Evolutionary conservation across 176 grass and related monocot genomes (phyloP).

Genomic region (Zoysia pacifica): DNA sequence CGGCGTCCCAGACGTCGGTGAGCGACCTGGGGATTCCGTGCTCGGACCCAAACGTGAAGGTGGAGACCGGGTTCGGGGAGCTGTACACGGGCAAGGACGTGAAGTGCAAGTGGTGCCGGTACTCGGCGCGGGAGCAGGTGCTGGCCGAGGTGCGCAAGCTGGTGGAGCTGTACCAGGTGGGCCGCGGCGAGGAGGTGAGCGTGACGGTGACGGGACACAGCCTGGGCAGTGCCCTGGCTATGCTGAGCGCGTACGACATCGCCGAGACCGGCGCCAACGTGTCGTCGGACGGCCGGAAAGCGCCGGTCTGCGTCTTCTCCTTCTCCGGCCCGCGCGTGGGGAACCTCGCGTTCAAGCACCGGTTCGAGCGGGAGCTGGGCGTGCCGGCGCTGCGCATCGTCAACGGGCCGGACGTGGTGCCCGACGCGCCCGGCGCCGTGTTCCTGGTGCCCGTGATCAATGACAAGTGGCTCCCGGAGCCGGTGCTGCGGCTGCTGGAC

Average conservation of each 20-base stretch:
- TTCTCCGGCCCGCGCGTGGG: slow-evolving; percentile 74
- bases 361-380: slow-evolving; percentile 55
- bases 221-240: slow-evolving; percentile 64
- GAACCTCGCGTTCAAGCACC: slow-evolving; percentile 48
- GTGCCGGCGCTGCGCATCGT: slow-evolving; percentile 54
- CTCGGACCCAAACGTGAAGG: slow-evolving; percentile 52
- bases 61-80: slow-evolving; percentile 53
- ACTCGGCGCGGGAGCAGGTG: slow-evolving; percentile 70
- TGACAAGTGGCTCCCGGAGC: slow-evolving; percentile 34
- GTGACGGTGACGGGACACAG: slow-evolving; percentile 75
- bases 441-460: slow-evolving; percentile 35
- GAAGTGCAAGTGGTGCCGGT: slow-evolving; percentile 54
- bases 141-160: slow-evolving; percentile 66
- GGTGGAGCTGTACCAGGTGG: slow-evolving; percentile 34
- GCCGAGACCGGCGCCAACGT: slow-evolving; percentile 53
- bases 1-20: slow-evolving; percentile 18
- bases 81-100: slow-evolving; percentile 65
- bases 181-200: slow-evolving; percentile 61
- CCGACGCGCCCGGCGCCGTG: slow-evolving; percentile 58
- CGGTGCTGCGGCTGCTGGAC: slow-evolving; percentile 13
- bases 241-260: slow-evolving; percentile 65
- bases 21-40: slow-evolving; percentile 37
- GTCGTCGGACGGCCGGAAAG: background rate
- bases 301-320: slow-evolving; percentile 51
- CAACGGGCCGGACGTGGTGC: slow-evolving; percentile 69